Percentiles rank a stretch among this genome's conserved stretches.
phyloP scores from a whole-genome alignment of 306 rosid genomes.

The Rosa chinensis region DNA sequence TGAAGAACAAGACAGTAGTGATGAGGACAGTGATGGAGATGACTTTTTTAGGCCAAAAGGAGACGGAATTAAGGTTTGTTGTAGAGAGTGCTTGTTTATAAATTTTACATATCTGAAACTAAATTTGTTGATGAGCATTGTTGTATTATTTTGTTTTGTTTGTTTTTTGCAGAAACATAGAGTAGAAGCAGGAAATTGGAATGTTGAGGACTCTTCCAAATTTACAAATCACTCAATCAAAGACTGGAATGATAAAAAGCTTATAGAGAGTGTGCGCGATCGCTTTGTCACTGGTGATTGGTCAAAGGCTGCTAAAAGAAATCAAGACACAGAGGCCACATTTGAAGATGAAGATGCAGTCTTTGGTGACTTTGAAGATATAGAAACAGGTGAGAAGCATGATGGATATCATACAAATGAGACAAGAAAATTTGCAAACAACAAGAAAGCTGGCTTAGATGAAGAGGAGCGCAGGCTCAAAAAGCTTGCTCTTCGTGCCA shows the following conservation, averaged over 20 bases:
- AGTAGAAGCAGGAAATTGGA: constrained; percentile 45
- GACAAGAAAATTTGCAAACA: constrained; percentile 22
- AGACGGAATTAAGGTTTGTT: constrained; percentile 68
- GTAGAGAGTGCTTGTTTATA: constrained; percentile 13
- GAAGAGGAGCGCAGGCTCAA: constrained; percentile 65
- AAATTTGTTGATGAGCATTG: background rate
- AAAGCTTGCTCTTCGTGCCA: constrained; percentile 85
- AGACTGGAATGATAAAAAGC: constrained; percentile 51
- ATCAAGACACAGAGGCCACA: constrained; percentile 36
- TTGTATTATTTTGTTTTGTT: constrained; percentile 3
- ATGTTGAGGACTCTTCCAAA: constrained; percentile 80
- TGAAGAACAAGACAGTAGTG: constrained; percentile 49
- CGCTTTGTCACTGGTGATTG: constrained; percentile 88
- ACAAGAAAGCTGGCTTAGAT: constrained; percentile 47
- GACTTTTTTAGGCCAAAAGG: constrained; percentile 80
- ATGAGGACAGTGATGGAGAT: constrained; percentile 63
- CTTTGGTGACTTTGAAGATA: constrained; percentile 88
- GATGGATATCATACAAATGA: constrained; percentile 36
- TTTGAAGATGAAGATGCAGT: constrained; percentile 49
- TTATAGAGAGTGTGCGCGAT: constrained; percentile 54
- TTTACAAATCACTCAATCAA: constrained; percentile 37
- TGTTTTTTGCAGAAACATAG: constrained; percentile 38
- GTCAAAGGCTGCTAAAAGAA: constrained; percentile 80
- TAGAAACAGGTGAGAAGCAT: constrained; percentile 72
- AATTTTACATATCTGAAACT: background rate